Evolutionary conservation across 495 filamentous ascomycete genomes (phyloP).

Genomic region (Penicillium mononematosum): DNA sequence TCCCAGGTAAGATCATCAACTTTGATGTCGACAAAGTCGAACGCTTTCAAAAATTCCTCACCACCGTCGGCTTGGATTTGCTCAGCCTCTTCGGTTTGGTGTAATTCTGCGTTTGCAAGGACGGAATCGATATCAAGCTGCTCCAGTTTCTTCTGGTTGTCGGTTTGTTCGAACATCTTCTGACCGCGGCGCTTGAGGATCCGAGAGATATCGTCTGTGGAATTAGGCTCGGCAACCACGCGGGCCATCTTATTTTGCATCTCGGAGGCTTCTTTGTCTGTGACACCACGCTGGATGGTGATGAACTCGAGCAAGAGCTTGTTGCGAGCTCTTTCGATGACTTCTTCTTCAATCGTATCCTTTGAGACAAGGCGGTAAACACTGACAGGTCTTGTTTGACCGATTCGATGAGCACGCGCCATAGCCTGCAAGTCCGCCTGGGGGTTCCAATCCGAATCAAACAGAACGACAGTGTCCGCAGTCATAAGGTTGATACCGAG

Average conservation of each 20-base stretch:
- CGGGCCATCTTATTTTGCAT: slow-evolving; percentile 70
- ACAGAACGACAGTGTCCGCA: slow-evolving; percentile 95
- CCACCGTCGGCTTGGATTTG: slow-evolving; percentile 88
- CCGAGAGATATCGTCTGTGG: slow-evolving; percentile 85
- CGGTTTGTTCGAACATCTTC: slow-evolving; percentile 95
- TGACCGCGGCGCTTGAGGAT: slow-evolving; percentile 92
- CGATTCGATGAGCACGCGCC: slow-evolving; percentile 96
- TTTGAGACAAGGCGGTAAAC: slow-evolving; percentile 95
- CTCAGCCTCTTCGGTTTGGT: slow-evolving; percentile 86
- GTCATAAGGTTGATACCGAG: slow-evolving; percentile 99
- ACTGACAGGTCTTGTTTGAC: slow-evolving; percentile 91
- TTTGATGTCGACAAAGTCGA: slow-evolving; percentile 90
- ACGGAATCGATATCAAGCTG: slow-evolving; percentile 98
- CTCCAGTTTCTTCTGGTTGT: slow-evolving; percentile 93
- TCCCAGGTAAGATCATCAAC: slow-evolving; percentile 93
- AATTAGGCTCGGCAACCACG: slow-evolving; percentile 69
- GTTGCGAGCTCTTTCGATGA: slow-evolving; percentile 91
- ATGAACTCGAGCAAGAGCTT: slow-evolving; percentile 98
- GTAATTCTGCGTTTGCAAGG: slow-evolving; percentile 91
- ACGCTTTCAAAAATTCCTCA: slow-evolving; percentile 87
- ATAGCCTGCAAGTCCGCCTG: slow-evolving; percentile 98
- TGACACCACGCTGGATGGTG: slow-evolving; percentile 94
- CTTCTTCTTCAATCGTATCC: slow-evolving; percentile 97
- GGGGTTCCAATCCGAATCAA: slow-evolving; percentile 99
- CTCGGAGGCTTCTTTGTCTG: slow-evolving; percentile 74